Evolutionary conservation across 1,284 basidiomycete species (phyloP), one percentile per base, ranked within the genome.

Genomic region (Retiboletus flavoniger): DNA sequence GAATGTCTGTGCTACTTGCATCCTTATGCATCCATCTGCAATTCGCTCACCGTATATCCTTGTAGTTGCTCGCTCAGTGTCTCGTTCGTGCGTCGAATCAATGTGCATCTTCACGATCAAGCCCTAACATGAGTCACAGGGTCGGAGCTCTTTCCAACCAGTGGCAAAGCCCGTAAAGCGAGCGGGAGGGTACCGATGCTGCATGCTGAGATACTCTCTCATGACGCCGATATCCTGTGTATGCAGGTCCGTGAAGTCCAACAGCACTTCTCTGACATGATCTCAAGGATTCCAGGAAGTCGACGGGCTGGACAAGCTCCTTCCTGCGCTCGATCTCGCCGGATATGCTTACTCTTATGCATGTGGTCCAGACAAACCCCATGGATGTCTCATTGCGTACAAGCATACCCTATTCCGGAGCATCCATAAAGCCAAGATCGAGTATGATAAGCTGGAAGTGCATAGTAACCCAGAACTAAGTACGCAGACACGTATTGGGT

Each of bases 381-480:
- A 96, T 62, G 93, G 93, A 3, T 89, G 90, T 66, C 81, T 94
- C 50, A 83, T 95, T 57, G 84, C 88, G 2, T 93, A 83, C 71
- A 82, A 82, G 52, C 72, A 73, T 17, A 66, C 74, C 31, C 60
- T 72, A n/a, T 92, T 83, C 65, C 70, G 68, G 10, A 72, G 78
- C 51, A 58, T 78, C 17, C 76, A 71, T 2, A 68, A 80, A 40
- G 72, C 74, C 51, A 69, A 75, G 11, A 70, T 94, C 11, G 73
- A 78, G 53, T 91, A 91, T 56, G 93, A 95, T 60, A 77, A 82
- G n/a, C 74, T 85, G 60, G 71, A 78, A 50, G 72, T 85, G 19
- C 76, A 75, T 19, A 54, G 61, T 14, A 71, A 74, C 21, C 75
- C 72, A 36, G 50, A 63, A 43, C 35, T 56, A 14, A 64, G 67